phyloP scores from a whole-genome alignment of 208 protist genomes.

The Crithidia mellificae region DNA sequence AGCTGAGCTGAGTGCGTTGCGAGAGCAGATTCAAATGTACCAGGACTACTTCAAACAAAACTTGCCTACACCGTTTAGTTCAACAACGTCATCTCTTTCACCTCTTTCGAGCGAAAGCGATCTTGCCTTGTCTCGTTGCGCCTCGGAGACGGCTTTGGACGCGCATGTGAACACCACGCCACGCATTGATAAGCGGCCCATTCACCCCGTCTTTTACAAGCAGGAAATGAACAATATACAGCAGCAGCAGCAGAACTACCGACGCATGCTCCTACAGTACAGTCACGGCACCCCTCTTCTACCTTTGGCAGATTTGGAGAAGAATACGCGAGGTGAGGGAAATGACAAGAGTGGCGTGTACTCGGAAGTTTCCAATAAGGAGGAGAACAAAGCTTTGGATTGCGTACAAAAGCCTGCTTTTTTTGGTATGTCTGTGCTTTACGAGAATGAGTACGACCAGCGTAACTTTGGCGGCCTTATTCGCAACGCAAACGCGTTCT shows the following conservation, averaged over 20 bases:
- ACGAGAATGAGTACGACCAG: constrained; percentile 86
- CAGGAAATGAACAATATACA: constrained; percentile 16
- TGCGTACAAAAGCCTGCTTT: no score
- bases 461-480: constrained; percentile 87
- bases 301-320: no score
- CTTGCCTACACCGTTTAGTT: constrained; percentile 8
- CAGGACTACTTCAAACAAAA: constrained; percentile 24
- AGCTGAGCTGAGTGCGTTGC: constrained; percentile 4
- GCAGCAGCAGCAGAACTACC: constrained; percentile 27
- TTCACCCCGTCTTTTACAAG: constrained; percentile 68
- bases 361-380: no score
- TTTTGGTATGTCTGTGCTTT: constrained; percentile 84
- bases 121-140: no score
- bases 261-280: constrained; percentile 40
- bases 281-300: constrained; percentile 7
- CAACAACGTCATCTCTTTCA: no score
- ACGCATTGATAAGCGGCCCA: constrained; percentile 71
- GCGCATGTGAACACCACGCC: constrained; percentile 26
- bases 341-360: no score
- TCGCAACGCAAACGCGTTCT: constrained; percentile 87
- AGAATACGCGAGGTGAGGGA: no score
- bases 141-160: background rate
- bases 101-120: no score
- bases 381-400: no score
- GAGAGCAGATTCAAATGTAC: constrained; percentile 14